These are phyloP conservation scores for Hyaloscypha finlandica DNA, from an alignment of 495 filamentous ascomycete genomes.

Conservation along the genomic window DNA sequence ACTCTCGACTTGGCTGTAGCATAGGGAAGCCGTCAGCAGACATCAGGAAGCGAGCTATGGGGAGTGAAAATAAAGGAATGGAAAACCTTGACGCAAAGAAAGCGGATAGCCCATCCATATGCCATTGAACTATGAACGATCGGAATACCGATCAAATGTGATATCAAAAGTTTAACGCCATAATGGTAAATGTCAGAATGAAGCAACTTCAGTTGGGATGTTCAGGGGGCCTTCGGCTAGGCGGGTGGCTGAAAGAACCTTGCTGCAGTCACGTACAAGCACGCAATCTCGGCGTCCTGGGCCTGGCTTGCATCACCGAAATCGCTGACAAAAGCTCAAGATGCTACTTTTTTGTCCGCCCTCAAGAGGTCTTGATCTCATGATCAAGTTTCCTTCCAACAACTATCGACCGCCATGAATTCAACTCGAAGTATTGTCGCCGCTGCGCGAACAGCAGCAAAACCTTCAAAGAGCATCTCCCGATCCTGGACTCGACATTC, in stretches of 20 bases:
- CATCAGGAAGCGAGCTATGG: too few species aligned
- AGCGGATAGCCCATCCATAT: too few species aligned
- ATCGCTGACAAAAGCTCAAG: conserved; percentile 18
- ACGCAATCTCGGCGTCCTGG: conserved; percentile 9
- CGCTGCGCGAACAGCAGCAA: conserved; percentile 20
- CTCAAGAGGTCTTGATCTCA: background rate
- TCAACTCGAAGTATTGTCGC: conserved; percentile 22
- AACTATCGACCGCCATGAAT: conserved; percentile 19
- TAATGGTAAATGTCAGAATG: background rate
- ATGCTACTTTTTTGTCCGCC: background rate
- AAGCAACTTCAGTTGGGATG: background rate
- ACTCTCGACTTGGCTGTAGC: too few species aligned
- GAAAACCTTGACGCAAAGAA: too few species aligned
- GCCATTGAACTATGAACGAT: too few species aligned
- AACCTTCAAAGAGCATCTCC: background rate
- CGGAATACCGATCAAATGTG: too few species aligned
- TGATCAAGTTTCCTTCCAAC: conserved; percentile 7
- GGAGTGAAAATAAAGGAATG: too few species aligned
- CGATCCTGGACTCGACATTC: conserved; percentile 16
- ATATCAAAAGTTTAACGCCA: too few species aligned
- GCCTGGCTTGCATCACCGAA: too few species aligned
- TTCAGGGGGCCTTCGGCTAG: background rate
- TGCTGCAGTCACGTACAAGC: conserved; percentile 16
- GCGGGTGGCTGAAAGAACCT: background rate
- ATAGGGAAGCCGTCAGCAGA: too few species aligned